phyloP scores from a whole-genome alignment of 2,329 filamentous ascomycete genomes.

The Xylaria hypoxylon region DNA sequence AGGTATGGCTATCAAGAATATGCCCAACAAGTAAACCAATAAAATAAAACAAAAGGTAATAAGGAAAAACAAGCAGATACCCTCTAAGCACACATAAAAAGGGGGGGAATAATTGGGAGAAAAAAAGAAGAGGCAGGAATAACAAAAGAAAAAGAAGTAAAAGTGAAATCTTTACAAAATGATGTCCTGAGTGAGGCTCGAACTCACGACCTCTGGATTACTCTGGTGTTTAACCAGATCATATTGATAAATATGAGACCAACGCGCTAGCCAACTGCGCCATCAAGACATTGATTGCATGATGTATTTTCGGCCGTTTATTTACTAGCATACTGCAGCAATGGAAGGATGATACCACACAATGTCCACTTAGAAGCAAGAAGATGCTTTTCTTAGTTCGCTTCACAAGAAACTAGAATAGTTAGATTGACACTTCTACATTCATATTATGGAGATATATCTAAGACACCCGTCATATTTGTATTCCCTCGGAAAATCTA shows the following conservation, averaged over 20 bases:
- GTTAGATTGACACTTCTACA: neutral
- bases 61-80: neutral
- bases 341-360: too few species aligned
- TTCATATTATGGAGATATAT: neutral
- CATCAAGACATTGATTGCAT: constrained; percentile 49
- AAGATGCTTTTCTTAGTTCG: too few species aligned
- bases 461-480: too few species aligned
- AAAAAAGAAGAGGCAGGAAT: neutral
- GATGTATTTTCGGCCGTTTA: neutral
- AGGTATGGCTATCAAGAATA: neutral
- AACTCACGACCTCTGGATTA: constrained; percentile 62
- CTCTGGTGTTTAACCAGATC: constrained; percentile 22
- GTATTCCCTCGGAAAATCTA: neutral
- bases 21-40: constrained; percentile 24
- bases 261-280: constrained; percentile 58
- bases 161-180: neutral
- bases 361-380: too few species aligned
- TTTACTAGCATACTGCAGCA: too few species aligned
- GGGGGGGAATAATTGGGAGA: too few species aligned
- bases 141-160: neutral
- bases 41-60: neutral
- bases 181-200: constrained; percentile 59
- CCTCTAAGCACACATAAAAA: too few species aligned
- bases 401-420: neutral
- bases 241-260: constrained; percentile 51